Evolutionary conservation across 148 eudicot genomes (phyloP), one percentile per base, ranked within the genome.

Genomic region (Diospyros lotus): DNA sequence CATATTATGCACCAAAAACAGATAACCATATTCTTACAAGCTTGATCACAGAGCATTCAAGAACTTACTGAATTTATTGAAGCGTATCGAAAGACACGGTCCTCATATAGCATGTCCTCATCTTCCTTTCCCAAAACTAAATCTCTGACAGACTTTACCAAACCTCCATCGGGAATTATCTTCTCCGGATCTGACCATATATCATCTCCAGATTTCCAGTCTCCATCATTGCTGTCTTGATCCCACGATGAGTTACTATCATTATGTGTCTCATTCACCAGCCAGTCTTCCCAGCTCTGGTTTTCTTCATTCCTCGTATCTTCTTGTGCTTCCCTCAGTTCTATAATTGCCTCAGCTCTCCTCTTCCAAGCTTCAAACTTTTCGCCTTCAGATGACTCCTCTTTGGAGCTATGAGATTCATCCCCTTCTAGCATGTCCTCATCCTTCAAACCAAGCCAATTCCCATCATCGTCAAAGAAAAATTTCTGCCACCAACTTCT

Each of bases 231-330:
- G 74, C 83, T 77, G 18, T 83, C 87, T 39, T 80, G 74, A 71
- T 64, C 80, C 85, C 86, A 84, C 1, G 88, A 77, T 11, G 83
- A 69, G 66, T 71, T 74, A 72, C 73, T 70, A 45, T 2, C 72
- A 73, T 75, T 80, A 70, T 71, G 73, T 44, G 75, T 80, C 9
- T 68, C 89, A 13, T 85, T 86, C 70, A 89, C 86, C 77, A 96
- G 75, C 99, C 99, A 96, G 80, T 96, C 99, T 76, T 96, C 99
- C 99, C 99, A 96, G 81, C 80, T 79, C 77, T 97, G 85, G 67
- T 72, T 83, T 87, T 96, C 98, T 75, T 93, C 90, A 80, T 96
- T 96, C 85, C 75, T 86, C 69, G 82, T 66, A 62, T 87, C 93
- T 59, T 93, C 94, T 68, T 88, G 94, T 51, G 93, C 98, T 82